These are phyloP conservation scores for Ramalina intermedia DNA, from an alignment of 495 filamentous ascomycete genomes.

Conservation along the genomic window DNA sequence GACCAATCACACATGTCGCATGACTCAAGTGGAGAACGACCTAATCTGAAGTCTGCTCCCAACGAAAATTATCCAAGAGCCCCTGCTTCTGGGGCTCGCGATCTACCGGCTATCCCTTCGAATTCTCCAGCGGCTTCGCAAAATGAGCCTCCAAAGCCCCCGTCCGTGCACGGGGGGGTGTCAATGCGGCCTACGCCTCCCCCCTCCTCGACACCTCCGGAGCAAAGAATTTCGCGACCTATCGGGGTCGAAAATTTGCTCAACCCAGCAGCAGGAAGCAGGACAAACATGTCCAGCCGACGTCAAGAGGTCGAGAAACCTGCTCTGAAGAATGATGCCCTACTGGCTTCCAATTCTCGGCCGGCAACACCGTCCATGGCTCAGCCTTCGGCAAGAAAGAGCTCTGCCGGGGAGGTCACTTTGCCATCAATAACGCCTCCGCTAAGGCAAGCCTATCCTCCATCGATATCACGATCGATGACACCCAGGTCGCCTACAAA, in stretches of 20 bases:
- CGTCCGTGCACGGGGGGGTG: slow-evolving; percentile 23
- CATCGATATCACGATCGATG: slow-evolving; percentile 38
- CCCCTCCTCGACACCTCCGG: slow-evolving; percentile 20
- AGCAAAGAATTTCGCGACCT: slow-evolving; percentile 21
- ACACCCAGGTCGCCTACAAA: slow-evolving; percentile 49
- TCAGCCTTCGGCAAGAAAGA: slow-evolving; percentile 8
- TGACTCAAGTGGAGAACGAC: slow-evolving; percentile 22
- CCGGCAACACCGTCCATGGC: slow-evolving; percentile 15
- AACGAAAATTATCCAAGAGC: slow-evolving; percentile 9
- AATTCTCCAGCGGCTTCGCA: not conserved
- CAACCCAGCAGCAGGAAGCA: slow-evolving; percentile 27
- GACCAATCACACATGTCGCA: slow-evolving; percentile 37
- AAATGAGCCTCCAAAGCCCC: slow-evolving; percentile 13
- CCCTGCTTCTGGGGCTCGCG: slow-evolving; percentile 6
- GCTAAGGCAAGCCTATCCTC: slow-evolving; percentile 21
- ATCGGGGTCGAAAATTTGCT: slow-evolving; percentile 38
- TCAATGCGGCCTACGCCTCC: slow-evolving; percentile 26
- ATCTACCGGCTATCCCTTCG: slow-evolving; percentile 11
- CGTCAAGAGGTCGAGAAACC: slow-evolving; percentile 15
- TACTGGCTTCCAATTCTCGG: slow-evolving; percentile 22
- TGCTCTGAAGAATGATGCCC: slow-evolving; percentile 20
- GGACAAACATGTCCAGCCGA: not conserved
- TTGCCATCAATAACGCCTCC: slow-evolving; percentile 19
- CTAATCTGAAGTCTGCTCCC: slow-evolving; percentile 12
- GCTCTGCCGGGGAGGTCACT: slow-evolving; percentile 8